Conservation (phyloP, 352 stramenopile species). For the Globisporangium paroecandrum region DNA sequence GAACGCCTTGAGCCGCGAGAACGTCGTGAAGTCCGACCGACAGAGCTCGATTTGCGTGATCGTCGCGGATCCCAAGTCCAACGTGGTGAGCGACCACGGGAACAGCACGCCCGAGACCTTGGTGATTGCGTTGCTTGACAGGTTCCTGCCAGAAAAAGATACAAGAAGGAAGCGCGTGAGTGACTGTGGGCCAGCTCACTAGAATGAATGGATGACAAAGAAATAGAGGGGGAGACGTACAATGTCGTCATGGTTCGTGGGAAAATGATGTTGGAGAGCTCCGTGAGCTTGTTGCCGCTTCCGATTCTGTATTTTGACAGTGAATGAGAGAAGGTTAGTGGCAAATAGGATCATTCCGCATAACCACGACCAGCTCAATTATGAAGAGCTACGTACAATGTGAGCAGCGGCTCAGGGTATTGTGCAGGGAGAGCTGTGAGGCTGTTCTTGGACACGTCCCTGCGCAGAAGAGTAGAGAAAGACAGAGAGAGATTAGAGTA, state of each 20-base stretch:
- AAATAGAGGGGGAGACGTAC: not conserved
- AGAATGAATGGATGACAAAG: not conserved
- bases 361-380: not conserved
- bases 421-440: conserved; percentile 30
- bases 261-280: conserved; percentile 54
- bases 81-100: conserved; percentile 39
- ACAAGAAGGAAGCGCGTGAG: not conserved
- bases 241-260: conserved; percentile 41
- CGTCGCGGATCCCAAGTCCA: conserved; percentile 41
- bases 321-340: not conserved
- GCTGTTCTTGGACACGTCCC: conserved; percentile 46
- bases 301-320: conserved; percentile 20
- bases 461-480: conserved; percentile 12
- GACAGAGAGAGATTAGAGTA: not conserved
- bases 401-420: conserved; percentile 29
- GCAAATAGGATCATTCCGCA: not conserved
- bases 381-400: conserved; percentile 26
- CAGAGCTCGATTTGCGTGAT: conserved; percentile 74
- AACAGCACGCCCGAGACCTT: conserved; percentile 56
- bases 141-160: conserved; percentile 25
- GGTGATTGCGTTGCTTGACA: conserved; percentile 56
- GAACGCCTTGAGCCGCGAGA: conserved; percentile 45
- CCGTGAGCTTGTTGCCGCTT: conserved; percentile 38
- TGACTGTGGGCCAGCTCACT: not conserved
- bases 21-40: conserved; percentile 52